Evolutionary conservation across 2,329 filamentous ascomycete species (phyloP).

Genomic region (Rhynchosporium graminicola): DNA sequence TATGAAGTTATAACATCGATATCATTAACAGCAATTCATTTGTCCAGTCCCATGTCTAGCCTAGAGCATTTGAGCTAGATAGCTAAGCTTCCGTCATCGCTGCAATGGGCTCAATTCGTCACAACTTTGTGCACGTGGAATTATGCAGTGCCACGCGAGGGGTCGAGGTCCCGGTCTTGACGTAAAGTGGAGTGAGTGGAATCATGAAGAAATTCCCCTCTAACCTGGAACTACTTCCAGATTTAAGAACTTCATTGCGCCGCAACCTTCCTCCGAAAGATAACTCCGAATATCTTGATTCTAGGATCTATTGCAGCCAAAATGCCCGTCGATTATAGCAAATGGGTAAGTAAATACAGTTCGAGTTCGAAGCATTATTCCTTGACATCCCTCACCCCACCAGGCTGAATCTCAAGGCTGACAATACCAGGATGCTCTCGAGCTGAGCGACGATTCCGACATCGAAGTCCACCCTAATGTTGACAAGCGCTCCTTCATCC

Average conservation of each 20-base stretch:
- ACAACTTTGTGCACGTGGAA: conserved; percentile 18
- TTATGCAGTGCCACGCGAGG: conserved; percentile 6
- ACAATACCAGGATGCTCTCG: conserved; percentile 71
- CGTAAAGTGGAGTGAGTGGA: neutral
- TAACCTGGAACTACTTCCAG: neutral
- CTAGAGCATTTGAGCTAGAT: conserved; percentile 19
- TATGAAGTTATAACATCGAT: conserved; percentile 11
- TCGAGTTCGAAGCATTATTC: conserved; percentile 1
- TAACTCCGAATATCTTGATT: conserved; percentile 3
- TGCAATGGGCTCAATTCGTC: conserved; percentile 11
- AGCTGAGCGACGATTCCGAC: conserved; percentile 97
- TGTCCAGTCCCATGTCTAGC: neutral
- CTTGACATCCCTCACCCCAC: conserved; percentile 20
- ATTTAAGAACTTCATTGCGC: conserved; percentile 34
- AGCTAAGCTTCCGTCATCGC: conserved; percentile 29
- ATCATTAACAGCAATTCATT: conserved; percentile 2
- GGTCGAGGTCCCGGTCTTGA: neutral
- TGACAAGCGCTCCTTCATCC: conserved; percentile 97
- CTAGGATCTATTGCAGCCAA: neutral
- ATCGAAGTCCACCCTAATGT: conserved; percentile 99
- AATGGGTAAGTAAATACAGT: conserved; percentile 47
- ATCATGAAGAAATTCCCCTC: neutral
- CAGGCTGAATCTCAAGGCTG: conserved; percentile 39
- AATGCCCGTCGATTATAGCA: conserved; percentile 65
- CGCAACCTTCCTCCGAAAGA: conserved; percentile 11